Evolutionary conservation across 2,329 filamentous ascomycete species (phyloP).

Genomic region (Aspergillus persii): DNA sequence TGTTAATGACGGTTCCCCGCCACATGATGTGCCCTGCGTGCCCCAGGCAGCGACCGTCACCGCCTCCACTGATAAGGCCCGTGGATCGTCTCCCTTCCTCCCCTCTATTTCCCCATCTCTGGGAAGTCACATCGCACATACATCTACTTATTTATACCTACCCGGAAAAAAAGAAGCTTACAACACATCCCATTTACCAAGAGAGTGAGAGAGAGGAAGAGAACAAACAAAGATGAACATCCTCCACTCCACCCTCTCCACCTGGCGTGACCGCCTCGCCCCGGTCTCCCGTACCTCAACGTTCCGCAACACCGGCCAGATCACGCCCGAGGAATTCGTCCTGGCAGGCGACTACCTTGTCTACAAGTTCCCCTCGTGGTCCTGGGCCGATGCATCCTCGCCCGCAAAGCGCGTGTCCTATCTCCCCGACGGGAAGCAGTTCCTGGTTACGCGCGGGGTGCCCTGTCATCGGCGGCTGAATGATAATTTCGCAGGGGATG

Average conservation of each 20-base stretch:
- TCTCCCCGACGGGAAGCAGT: constrained; percentile 88
- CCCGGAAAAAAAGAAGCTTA: too few species aligned
- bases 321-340: constrained; percentile 96
- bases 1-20: not conserved
- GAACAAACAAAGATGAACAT: constrained; percentile 66
- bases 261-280: constrained; percentile 85
- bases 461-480: constrained; percentile 89
- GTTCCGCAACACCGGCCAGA: constrained; percentile 89
- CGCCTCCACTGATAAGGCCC: constrained; percentile 3
- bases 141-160: not conserved
- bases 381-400: constrained; percentile 88
- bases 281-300: constrained; percentile 87
- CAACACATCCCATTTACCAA: not conserved
- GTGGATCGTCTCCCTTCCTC: not conserved
- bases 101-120: not conserved
- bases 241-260: constrained; percentile 88
- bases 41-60: not conserved
- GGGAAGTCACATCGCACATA: not conserved
- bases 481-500: constrained; percentile 87
- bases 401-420: constrained; percentile 74
- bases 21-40: constrained; percentile 1
- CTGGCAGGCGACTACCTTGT: constrained; percentile 95
- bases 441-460: constrained; percentile 88
- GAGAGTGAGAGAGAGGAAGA: not conserved
- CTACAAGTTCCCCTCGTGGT: constrained; percentile 99